These are phyloP conservation scores for Megacollybia marginata DNA, from an alignment of 768 basidiomycete species.

Conservation along the genomic window DNA sequence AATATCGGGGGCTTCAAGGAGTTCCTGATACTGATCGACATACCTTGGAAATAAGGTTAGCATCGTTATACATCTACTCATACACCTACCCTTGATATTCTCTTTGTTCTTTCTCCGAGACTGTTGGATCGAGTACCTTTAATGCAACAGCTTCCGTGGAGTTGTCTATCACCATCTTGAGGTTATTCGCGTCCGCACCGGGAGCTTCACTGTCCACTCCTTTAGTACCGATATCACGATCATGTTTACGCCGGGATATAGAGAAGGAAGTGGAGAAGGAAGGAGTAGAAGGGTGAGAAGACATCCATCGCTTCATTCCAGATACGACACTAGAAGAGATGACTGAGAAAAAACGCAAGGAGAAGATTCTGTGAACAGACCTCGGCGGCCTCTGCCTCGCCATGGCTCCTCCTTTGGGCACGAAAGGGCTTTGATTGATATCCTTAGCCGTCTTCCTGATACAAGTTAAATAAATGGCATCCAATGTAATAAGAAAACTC, in stretches of 20 bases:
- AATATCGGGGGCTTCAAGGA: constrained; percentile 32
- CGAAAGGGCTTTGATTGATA: constrained; percentile 70
- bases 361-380: too few relatives aligned
- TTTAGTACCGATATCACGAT: too few relatives aligned
- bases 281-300: constrained; percentile 38
- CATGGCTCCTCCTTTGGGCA: constrained; percentile 41
- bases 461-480: not conserved
- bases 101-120: constrained; percentile 54
- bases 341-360: too few relatives aligned
- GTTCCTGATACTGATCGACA: constrained; percentile 65
- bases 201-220: not conserved
- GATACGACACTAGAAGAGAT: constrained; percentile 52
- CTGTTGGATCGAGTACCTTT: constrained; percentile 52
- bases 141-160: constrained; percentile 51
- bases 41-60: constrained; percentile 36
- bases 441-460: constrained; percentile 63
- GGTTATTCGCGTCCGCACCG: constrained; percentile 1
- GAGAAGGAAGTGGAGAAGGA: too few relatives aligned
- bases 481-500: not conserved
- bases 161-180: constrained; percentile 10
- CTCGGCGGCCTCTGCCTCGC: constrained; percentile 16
- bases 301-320: constrained; percentile 75
- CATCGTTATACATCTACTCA: not conserved
- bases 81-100: constrained; percentile 64
- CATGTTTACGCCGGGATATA: too few relatives aligned